Percentiles rank a stretch among this genome's conserved stretches.
Evolutionary conservation across 352 stramenopile genomes (phyloP).

Genomic region (Phytophthora citricola): DNA sequence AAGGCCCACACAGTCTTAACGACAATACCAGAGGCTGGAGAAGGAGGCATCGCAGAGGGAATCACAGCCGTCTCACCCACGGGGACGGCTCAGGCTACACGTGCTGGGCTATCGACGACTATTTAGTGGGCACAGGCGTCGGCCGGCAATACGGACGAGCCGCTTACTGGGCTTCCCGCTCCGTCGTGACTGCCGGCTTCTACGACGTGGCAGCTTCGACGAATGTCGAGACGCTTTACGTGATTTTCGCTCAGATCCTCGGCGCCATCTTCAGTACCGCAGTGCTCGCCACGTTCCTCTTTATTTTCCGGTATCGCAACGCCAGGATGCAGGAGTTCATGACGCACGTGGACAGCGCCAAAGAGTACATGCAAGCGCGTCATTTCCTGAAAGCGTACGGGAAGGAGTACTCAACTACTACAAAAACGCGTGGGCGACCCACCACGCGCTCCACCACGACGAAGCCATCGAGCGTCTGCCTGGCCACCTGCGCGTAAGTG

Average conservation of each 20-base stretch:
- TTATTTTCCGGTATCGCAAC: conserved; percentile 73
- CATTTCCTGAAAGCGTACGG: conserved; percentile 64
- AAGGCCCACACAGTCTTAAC: conserved; percentile 31
- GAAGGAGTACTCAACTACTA: conserved; percentile 67
- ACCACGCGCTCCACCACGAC: conserved; percentile 54
- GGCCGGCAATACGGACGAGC: conserved; percentile 61
- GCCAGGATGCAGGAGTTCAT: conserved; percentile 70
- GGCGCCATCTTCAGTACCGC: conserved; percentile 74
- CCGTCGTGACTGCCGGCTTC: conserved; percentile 64
- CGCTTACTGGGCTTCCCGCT: conserved; percentile 66
- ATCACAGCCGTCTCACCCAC: conserved; percentile 26
- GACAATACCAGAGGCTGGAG: conserved; percentile 16
- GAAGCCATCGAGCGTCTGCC: conserved; percentile 59
- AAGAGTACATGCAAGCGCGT: conserved; percentile 77
- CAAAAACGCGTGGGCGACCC: conserved; percentile 63
- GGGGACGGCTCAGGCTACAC: conserved; percentile 39
- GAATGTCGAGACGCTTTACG: conserved; percentile 61
- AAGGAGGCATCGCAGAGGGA: conserved; percentile 17
- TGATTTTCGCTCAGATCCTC: conserved; percentile 62
- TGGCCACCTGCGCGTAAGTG: conserved; percentile 61
- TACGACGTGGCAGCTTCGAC: conserved; percentile 67
- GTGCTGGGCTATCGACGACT: conserved; percentile 77
- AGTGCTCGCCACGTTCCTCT: conserved; percentile 73
- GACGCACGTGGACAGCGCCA: conserved; percentile 69
- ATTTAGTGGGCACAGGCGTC: conserved; percentile 51